Conservation (phyloP, 352 stramenopile species). For the Phytophthora pinifolia region DNA sequence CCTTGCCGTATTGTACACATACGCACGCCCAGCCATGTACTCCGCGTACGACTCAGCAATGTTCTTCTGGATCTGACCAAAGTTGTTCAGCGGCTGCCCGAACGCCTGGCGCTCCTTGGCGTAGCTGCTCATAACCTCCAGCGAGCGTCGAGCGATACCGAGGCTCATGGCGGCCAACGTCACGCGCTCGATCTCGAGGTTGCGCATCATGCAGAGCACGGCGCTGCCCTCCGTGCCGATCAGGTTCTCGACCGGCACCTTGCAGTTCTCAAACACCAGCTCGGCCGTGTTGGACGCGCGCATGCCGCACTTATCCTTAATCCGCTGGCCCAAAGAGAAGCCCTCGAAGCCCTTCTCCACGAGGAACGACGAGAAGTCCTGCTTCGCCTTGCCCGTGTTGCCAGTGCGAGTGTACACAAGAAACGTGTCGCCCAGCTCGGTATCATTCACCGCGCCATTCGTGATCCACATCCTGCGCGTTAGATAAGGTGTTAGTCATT, state of each 20-base stretch:
- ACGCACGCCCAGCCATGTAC: slow-evolving; percentile 96
- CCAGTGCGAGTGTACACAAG: slow-evolving; percentile 98
- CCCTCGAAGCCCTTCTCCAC: slow-evolving; percentile 97
- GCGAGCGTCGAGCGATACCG: slow-evolving; percentile 94
- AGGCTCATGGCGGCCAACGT: slow-evolving; percentile 96
- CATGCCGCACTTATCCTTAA: slow-evolving; percentile 99
- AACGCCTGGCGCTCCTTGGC: slow-evolving; percentile 95
- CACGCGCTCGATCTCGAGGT: slow-evolving; percentile 99
- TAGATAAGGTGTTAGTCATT: neutral
- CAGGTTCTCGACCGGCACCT: slow-evolving; percentile 92
- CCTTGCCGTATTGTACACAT: slow-evolving; percentile 96
- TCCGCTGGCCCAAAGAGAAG: slow-evolving; percentile 97
- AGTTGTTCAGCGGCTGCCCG: slow-evolving; percentile 90
- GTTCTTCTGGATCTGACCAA: slow-evolving; percentile 95
- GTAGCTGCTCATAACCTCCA: slow-evolving; percentile 98
- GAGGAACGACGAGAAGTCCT: slow-evolving; percentile 97
- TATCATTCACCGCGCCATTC: slow-evolving; percentile 97
- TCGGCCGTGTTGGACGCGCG: slow-evolving; percentile 97
- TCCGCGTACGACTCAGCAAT: slow-evolving; percentile 99
- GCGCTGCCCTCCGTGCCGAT: slow-evolving; percentile 82
- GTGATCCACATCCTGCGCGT: slow-evolving; percentile 98
- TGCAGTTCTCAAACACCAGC: slow-evolving; percentile 98
- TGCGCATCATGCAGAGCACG: slow-evolving; percentile 94
- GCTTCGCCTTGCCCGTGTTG: slow-evolving; percentile 71
- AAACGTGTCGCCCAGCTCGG: slow-evolving; percentile 96